These are phyloP conservation scores for Musa acuminata DNA, from an alignment of 176 grass and related monocot genomes.

Conservation along the genomic window DNA sequence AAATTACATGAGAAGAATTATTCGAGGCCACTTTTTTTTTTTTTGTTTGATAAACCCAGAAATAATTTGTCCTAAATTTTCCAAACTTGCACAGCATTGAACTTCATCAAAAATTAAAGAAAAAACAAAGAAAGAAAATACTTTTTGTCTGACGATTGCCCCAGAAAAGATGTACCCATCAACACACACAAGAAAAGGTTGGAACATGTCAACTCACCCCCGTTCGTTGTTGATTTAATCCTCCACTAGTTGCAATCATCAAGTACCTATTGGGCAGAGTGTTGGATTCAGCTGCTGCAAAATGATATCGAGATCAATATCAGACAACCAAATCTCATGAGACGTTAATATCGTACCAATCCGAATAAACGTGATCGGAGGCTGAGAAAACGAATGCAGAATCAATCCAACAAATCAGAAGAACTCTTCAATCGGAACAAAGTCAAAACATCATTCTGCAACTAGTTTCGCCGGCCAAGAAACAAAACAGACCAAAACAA, in stretches of 20 bases:
- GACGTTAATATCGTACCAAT: no score
- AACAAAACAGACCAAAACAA: constrained; percentile 11
- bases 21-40: no score
- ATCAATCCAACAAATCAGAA: neutral
- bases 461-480: neutral
- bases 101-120: neutral
- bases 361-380: neutral
- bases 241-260: constrained; percentile 92
- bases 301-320: neutral
- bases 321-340: no score
- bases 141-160: neutral
- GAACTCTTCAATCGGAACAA: neutral
- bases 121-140: neutral
- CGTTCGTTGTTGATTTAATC: constrained; percentile 96
- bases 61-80: no score
- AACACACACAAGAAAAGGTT: constrained; percentile 5
- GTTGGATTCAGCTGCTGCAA: constrained; percentile 51
- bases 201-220: constrained; percentile 43
- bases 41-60: no score
- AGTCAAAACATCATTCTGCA: neutral
- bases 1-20: no score
- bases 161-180: neutral
- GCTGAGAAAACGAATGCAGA: neutral
- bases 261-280: constrained; percentile 64
- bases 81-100: neutral